Percentiles rank a stretch among this genome's conserved stretches.
These are phyloP conservation scores for Stylosanthes scabra DNA, from an alignment of 331 rosid species.

Conservation along the genomic window DNA sequence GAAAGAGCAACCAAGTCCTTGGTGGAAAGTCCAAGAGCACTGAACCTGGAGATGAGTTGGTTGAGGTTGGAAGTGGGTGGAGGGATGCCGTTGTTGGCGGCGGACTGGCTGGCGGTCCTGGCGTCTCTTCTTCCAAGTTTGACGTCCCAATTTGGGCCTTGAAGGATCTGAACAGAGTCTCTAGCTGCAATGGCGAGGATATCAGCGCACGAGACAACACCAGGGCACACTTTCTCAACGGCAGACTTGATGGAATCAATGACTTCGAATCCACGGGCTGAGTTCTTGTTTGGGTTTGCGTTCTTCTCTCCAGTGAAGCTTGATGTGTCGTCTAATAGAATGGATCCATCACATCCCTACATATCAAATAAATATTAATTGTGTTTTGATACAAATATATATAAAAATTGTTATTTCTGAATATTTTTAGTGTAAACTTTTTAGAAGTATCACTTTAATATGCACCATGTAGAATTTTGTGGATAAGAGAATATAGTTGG, in stretches of 20 bases:
- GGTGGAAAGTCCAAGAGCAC: slow-evolving; percentile 15
- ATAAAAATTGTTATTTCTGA: no score
- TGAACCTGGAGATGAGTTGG: slow-evolving; percentile 13
- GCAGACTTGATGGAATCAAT: slow-evolving; percentile 23
- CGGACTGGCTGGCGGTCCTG: slow-evolving; percentile 24
- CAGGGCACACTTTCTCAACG: slow-evolving; percentile 46
- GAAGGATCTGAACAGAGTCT: slow-evolving; percentile 50
- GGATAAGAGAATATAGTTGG: not conserved
- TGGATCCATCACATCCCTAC: slow-evolving; percentile 73
- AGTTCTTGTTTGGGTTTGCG: slow-evolving; percentile 75
- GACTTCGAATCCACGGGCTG: slow-evolving; percentile 57
- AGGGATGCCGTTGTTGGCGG: no score
- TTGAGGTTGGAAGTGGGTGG: slow-evolving; percentile 30
- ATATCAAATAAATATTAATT: no score
- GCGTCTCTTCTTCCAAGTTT: slow-evolving; percentile 13
- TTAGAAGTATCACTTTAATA: no score
- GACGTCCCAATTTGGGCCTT: no score
- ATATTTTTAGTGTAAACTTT: no score
- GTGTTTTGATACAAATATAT: no score
- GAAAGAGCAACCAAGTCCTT: slow-evolving; percentile 51
- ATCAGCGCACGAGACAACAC: slow-evolving; percentile 78
- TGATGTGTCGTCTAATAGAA: slow-evolving; percentile 84
- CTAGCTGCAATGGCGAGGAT: slow-evolving; percentile 70
- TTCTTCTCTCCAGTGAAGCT: slow-evolving; percentile 88
- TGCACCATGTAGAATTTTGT: not conserved